These are phyloP conservation scores for Thoreauomyces humboldtii DNA, from an alignment of 192 early-diverging fungal species.

Conservation along the genomic window DNA sequence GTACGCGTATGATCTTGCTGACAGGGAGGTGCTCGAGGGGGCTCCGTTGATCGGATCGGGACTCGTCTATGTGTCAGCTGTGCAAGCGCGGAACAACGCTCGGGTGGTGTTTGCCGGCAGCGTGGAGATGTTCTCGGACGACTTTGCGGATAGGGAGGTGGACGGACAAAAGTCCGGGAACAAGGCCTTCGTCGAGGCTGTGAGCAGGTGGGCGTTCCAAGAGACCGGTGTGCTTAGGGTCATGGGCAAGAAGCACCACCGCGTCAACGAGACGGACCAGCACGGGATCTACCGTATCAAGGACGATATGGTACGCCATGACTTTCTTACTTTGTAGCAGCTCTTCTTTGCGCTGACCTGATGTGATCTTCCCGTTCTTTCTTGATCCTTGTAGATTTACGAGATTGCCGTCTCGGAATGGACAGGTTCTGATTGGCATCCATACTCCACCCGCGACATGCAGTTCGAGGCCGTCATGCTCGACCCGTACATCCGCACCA, in stretches of 20 bases:
- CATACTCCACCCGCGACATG: slow-evolving; percentile 75
- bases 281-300: slow-evolving; percentile 87
- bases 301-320: slow-evolving; percentile 76
- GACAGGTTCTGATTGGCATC: slow-evolving; percentile 74
- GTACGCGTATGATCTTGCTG: slow-evolving; percentile 59
- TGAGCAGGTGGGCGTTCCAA: slow-evolving; percentile 88
- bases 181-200: slow-evolving; percentile 65
- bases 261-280: slow-evolving; percentile 60
- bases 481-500: slow-evolving; percentile 85
- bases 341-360: too few species aligned
- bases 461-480: slow-evolving; percentile 96
- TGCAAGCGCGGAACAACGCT: slow-evolving; percentile 89
- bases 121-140: slow-evolving; percentile 78
- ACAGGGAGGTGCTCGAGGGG: slow-evolving; percentile 38
- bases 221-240: slow-evolving; percentile 86
- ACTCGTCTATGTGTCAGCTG: slow-evolving; percentile 72
- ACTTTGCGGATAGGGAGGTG: slow-evolving; percentile 22
- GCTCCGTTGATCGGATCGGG: slow-evolving; percentile 53
- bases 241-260: slow-evolving; percentile 62
- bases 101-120: slow-evolving; percentile 82
- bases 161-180: slow-evolving; percentile 55
- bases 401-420: slow-evolving; percentile 78
- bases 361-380: background rate
- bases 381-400: slow-evolving; percentile 59
- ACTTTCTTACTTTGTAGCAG: too few species aligned